Evolutionary conservation across 176 grass and related monocot species (phyloP).

Genomic region (Pontederia crassipes): DNA sequence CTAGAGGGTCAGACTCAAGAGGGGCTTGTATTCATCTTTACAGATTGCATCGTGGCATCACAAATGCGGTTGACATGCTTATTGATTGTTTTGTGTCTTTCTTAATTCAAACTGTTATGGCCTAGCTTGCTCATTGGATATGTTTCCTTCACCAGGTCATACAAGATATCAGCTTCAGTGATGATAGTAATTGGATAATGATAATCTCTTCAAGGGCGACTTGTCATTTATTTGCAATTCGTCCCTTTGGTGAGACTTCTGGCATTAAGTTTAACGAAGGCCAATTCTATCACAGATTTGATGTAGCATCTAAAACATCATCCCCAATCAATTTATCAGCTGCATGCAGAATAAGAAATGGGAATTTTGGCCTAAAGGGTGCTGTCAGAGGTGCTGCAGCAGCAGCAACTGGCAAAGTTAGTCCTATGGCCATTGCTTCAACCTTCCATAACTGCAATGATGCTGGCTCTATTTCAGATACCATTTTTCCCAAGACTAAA

Average conservation of each 20-base stretch:
- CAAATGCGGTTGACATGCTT: slow-evolving; percentile 56
- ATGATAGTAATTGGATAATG: slow-evolving; percentile 96
- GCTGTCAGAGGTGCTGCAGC: slow-evolving; percentile 62
- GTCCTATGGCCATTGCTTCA: slow-evolving; percentile 61
- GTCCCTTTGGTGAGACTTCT: slow-evolving; percentile 50
- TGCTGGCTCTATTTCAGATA: slow-evolving; percentile 23
- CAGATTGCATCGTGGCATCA: slow-evolving; percentile 86
- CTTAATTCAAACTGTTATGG: slow-evolving; percentile 12
- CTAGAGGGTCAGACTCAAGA: slow-evolving; percentile 44
- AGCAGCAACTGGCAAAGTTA: slow-evolving; percentile 49
- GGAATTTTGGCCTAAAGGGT: slow-evolving; percentile 60
- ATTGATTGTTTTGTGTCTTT: slow-evolving; percentile 13
- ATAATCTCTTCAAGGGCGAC: slow-evolving; percentile 94
- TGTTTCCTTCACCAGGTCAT: slow-evolving; percentile 52
- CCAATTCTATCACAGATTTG: slow-evolving; percentile 30
- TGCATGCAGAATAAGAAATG: slow-evolving; percentile 85
- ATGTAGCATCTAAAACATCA: slow-evolving; percentile 27
- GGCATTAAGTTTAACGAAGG: slow-evolving; percentile 40
- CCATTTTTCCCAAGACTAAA: slow-evolving; percentile 27
- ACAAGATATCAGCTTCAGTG: slow-evolving; percentile 99
- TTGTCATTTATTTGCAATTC: slow-evolving; percentile 78
- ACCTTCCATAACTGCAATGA: slow-evolving; percentile 68
- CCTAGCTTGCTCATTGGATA: slow-evolving; percentile 10
- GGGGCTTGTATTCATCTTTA: slow-evolving; percentile 77
- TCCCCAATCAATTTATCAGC: slow-evolving; percentile 64